These are phyloP conservation scores for Euphorbia celastroides DNA, from an alignment of 441 rosid genomes.

Conservation along the genomic window DNA sequence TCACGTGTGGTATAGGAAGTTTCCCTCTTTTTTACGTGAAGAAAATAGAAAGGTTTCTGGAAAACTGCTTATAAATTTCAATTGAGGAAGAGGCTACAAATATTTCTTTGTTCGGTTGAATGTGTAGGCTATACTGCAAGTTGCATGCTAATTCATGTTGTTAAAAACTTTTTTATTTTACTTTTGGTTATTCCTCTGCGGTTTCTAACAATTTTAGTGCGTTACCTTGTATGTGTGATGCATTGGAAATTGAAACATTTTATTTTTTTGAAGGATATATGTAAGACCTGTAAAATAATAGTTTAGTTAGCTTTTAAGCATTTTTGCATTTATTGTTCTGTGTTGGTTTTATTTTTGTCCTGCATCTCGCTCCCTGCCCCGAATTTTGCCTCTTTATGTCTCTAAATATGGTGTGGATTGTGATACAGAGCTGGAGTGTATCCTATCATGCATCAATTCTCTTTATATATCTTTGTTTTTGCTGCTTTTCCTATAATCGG, in stretches of 20 bases:
- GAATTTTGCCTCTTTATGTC: too few species aligned
- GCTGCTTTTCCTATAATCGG: background rate
- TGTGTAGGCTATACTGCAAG: background rate
- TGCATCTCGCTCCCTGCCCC: too few species aligned
- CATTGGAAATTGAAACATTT: background rate
- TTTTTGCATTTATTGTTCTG: background rate
- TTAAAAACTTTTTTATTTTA: background rate
- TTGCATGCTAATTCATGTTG: background rate
- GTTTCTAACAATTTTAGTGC: background rate
- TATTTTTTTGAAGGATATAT: background rate
- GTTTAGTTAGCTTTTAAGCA: background rate
- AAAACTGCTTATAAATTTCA: background rate
- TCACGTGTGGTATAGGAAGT: background rate
- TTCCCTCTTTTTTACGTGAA: too few species aligned
- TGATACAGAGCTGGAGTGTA: background rate
- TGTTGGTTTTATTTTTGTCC: background rate
- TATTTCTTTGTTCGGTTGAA: background rate
- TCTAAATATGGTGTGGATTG: background rate
- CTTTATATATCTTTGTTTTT: background rate
- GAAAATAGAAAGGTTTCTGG: background rate
- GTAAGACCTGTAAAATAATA: background rate
- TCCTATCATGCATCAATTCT: background rate
- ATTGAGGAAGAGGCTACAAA: background rate
- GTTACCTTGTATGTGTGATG: background rate
- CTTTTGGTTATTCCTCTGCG: background rate